These are phyloP conservation scores for Wickerhamiella bombiphila DNA, from an alignment of 805 yeast species.

Conservation along the genomic window DNA sequence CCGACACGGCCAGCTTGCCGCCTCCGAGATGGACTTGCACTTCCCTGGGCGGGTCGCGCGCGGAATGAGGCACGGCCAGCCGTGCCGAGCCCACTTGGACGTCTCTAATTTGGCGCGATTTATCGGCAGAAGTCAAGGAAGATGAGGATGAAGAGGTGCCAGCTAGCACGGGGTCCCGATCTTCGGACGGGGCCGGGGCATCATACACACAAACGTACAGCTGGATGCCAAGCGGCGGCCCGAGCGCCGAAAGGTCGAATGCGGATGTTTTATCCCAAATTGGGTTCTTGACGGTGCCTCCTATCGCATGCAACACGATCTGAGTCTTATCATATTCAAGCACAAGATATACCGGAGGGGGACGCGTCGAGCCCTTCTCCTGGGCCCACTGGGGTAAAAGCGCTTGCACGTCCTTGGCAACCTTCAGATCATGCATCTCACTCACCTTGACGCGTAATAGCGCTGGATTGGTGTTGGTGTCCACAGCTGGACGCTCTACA, in stretches of 20 bases:
- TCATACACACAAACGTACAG: conserved; percentile 52
- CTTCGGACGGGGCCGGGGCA: conserved; percentile 24
- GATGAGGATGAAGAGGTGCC: conserved; percentile 34
- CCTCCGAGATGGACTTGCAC: neutral
- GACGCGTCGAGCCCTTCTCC: conserved; percentile 32
- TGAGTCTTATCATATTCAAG: conserved; percentile 92
- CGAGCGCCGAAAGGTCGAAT: conserved; percentile 63
- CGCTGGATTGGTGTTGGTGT: conserved; percentile 10
- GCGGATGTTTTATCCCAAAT: conserved; percentile 80
- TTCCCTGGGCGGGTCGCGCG: neutral
- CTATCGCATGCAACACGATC: conserved; percentile 70
- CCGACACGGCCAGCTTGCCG: conserved; percentile 13
- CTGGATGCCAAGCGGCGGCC: conserved; percentile 55
- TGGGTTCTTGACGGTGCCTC: conserved; percentile 66
- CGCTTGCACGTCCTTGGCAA: conserved; percentile 36
- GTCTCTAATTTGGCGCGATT: conserved; percentile 6
- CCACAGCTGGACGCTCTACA: neutral
- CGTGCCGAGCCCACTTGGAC: conserved; percentile 14
- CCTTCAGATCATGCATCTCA: conserved; percentile 14
- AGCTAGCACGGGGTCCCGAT: conserved; percentile 7
- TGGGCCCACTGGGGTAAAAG: conserved; percentile 17
- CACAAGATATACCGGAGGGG: conserved; percentile 67
- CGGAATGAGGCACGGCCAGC: conserved; percentile 15
- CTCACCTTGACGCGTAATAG: conserved; percentile 43
- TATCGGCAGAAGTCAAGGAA: conserved; percentile 4